A percentile compares a stretch with the other conserved stretches of the same genome.
Evolutionary conservation across 352 stramenopile species (phyloP).

Genomic region (Phytophthora megakarya): DNA sequence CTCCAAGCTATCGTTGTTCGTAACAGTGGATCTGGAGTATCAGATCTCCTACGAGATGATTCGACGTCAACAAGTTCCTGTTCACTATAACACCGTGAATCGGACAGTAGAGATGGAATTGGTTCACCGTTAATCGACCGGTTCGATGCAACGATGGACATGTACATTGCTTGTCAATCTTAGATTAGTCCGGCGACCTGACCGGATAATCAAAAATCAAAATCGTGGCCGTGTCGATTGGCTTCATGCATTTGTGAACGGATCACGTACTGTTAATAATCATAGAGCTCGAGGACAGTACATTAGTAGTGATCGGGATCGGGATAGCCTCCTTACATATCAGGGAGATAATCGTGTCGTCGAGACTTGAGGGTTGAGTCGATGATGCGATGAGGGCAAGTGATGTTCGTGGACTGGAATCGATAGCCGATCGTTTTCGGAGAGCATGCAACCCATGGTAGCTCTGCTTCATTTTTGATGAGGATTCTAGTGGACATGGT

Average conservation of each 20-base stretch:
- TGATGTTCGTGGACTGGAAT: not conserved
- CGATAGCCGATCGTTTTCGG: conserved; percentile 11
- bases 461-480: not conserved
- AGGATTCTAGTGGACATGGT: not conserved
- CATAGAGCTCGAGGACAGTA: not conserved
- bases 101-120: not conserved
- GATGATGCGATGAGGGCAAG: not conserved
- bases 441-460: conserved; percentile 24
- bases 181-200: not conserved
- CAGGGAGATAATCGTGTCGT: not conserved
- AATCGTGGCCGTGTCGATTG: not conserved
- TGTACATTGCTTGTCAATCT: not conserved
- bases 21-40: conserved; percentile 22
- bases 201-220: not conserved
- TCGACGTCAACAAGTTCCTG: conserved; percentile 13
- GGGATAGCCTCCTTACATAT: not conserved
- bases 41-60: conserved; percentile 30
- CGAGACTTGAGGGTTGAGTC: not conserved
- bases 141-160: not conserved
- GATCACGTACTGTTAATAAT: not conserved
- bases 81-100: conserved; percentile 4
- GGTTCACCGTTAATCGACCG: too few species aligned
- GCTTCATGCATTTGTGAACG: not conserved
- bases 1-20: conserved; percentile 16
- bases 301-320: not conserved